Base-by-base conservation (phyloP, 1,284 basidiomycete genomes). In the Malassezia slooffiae region DNA sequence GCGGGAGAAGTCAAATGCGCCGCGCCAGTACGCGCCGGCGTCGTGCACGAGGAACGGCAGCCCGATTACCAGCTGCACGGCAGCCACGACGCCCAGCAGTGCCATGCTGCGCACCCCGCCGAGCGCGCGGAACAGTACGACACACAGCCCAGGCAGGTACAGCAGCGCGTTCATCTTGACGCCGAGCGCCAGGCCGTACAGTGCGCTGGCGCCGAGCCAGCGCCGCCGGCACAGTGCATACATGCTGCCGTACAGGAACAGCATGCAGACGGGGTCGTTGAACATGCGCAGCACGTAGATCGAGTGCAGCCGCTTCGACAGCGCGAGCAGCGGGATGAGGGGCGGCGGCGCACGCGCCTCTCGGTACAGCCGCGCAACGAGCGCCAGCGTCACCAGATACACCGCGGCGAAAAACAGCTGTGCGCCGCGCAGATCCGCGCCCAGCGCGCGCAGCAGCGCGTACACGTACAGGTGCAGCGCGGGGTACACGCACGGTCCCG, bases 131-230 rank as follows among this genome's bases (percentile, higher is more conserved):
- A 59, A 60, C 11, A 90, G 80, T 7, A 90, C 72, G 5, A 93
- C 74, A 4, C 83, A 88, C 16, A 62, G 48, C n/a, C 62, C 70
- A 2, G 91, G 91, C 1, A 95, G 72, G 72, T 89, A 93, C n/a
- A 97, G 76, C 13, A 97, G 72, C 27, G 83, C 79, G 33, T 85
- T 93, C 93, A 99, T 97, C 72, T 99, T 99, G 56, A 95, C 76
- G 2, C 87, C 89, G 4, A 97, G 70, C 0, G 88, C 89, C 7
- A 79, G 70, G 55, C 90, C 83, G 70, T 82, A 82, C 3, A 88
- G 63, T 26, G 83, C 56, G 12, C 78, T 77, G 1, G 80, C 85
- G 3, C 79, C 35, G 30, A 76, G 75, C 63, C 82, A 81, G 37
- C 75, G 71, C 15, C 76, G 75, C n/a, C 68, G 66, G 78, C 80